Percentiles rank a stretch among this genome's conserved stretches.
phyloP scores from a whole-genome alignment of 306 rosid species.

The Dalbergia cochinchinensis region DNA sequence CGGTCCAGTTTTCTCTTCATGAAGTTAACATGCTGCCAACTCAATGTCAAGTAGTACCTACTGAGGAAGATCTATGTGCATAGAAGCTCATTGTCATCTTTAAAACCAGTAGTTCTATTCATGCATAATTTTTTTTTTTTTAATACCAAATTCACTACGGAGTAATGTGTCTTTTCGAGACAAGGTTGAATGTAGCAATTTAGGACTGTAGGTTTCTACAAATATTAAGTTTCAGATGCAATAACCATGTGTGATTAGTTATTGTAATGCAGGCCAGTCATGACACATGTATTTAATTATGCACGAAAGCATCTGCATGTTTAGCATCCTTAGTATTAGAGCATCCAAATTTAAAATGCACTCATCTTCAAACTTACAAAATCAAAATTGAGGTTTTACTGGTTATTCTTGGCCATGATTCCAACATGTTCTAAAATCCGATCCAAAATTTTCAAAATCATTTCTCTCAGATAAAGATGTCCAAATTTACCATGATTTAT shows the following conservation, averaged over 20 bases:
- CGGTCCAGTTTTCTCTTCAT: too few relatives aligned
- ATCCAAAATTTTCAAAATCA: neutral
- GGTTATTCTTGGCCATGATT: slow-evolving; percentile 13
- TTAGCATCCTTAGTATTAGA: neutral
- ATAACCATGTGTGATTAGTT: neutral
- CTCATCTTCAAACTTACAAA: too few relatives aligned
- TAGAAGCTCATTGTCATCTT: neutral
- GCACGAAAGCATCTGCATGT: neutral
- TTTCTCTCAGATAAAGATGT: slow-evolving; percentile 28
- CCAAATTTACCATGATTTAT: slow-evolving; percentile 30
- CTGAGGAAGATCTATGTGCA: neutral
- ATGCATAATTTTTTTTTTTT: neutral
- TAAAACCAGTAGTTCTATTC: neutral
- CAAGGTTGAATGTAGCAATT: too few relatives aligned
- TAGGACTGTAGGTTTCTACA: too few relatives aligned
- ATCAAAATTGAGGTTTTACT: too few relatives aligned
- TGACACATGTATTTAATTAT: neutral
- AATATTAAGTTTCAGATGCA: too few relatives aligned
- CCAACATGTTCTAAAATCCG: slow-evolving; percentile 34
- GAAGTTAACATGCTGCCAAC: neutral
- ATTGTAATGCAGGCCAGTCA: neutral
- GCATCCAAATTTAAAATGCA: neutral
- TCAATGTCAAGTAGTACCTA: neutral
- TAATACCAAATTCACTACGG: too few relatives aligned
- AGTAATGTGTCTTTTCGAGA: too few relatives aligned